Conservation (phyloP, 2,329 filamentous ascomycete genomes). For the Sporothrix sp. region DNA sequence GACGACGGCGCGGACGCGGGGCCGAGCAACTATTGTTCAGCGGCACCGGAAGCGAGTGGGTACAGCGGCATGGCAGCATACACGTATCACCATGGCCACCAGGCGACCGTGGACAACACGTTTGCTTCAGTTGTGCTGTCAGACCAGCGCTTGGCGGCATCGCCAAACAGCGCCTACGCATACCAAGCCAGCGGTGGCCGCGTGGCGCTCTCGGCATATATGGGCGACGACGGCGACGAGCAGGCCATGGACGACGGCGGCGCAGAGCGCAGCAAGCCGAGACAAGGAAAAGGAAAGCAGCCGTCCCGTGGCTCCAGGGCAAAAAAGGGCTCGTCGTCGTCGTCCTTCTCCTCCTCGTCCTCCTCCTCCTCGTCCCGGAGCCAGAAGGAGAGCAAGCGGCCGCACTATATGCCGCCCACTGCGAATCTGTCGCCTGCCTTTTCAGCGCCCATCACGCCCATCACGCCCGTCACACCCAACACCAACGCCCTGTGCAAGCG, state of each 20-base stretch:
- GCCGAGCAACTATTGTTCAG: too few relatives aligned
- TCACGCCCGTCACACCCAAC: background rate
- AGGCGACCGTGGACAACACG: background rate
- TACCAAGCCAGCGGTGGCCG: background rate
- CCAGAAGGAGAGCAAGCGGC: background rate
- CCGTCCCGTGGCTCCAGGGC: background rate
- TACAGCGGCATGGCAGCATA: constrained; percentile 1
- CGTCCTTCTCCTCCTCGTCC: too few relatives aligned
- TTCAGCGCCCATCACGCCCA: constrained; percentile 1
- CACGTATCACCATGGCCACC: background rate
- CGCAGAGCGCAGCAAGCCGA: background rate
- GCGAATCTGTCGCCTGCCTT: constrained; percentile 6
- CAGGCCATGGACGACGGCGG: background rate
- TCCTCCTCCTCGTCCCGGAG: background rate
- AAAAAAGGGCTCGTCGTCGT: too few relatives aligned
- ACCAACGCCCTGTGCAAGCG: background rate
- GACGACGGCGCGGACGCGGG: background rate
- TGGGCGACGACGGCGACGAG: constrained; percentile 6
- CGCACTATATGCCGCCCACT: background rate
- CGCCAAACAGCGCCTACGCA: background rate
- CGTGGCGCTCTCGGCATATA: background rate
- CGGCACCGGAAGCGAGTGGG: background rate
- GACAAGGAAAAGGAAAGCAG: background rate
- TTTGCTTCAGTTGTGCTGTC: constrained; percentile 6
- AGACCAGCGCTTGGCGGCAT: background rate